Conservation (phyloP, 768 basidiomycete species). For the Lactarius hatsudake region DNA sequence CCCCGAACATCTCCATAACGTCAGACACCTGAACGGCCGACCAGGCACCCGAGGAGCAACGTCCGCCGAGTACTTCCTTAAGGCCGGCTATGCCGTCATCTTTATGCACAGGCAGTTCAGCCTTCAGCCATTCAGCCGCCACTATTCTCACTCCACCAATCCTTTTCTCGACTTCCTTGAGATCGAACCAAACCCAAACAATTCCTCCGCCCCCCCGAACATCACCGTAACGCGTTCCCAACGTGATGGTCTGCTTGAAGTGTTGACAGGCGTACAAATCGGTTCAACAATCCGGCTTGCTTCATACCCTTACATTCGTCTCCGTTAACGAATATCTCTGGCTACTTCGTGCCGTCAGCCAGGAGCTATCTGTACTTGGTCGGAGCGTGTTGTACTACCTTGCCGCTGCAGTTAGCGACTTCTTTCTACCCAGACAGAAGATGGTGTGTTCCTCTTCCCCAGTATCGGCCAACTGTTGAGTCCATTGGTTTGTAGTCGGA, state of each 20-base stretch:
- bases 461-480: slow-evolving; percentile 1
- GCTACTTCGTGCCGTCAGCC: slow-evolving; percentile 78
- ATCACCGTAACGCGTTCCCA: slow-evolving; percentile 70
- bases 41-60: slow-evolving; percentile 93
- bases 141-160: slow-evolving; percentile 97
- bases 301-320: slow-evolving; percentile 87
- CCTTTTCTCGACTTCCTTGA: slow-evolving; percentile 96
- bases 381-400: slow-evolving; percentile 89
- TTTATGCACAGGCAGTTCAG: slow-evolving; percentile 99
- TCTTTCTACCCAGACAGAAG: slow-evolving; percentile 88
- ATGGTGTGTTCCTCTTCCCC: slow-evolving; percentile 56
- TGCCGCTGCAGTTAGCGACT: slow-evolving; percentile 97
- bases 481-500: slow-evolving; percentile 61
- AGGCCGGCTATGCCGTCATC: slow-evolving; percentile 93
- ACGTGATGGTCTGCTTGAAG: slow-evolving; percentile 60
- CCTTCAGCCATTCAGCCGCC: slow-evolving; percentile 93
- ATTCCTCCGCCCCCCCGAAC: slow-evolving; percentile 34
- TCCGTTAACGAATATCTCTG: slow-evolving; percentile 97
- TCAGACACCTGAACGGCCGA: slow-evolving; percentile 10
- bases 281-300: slow-evolving; percentile 67
- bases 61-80: slow-evolving; percentile 96
- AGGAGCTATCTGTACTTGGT: slow-evolving; percentile 69
- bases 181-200: slow-evolving; percentile 40
- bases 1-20: background rate
- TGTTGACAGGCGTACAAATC: slow-evolving; percentile 77